Conservation (phyloP, 192 early-diverging fungal genomes). For the Coemansia sp. region DNA sequence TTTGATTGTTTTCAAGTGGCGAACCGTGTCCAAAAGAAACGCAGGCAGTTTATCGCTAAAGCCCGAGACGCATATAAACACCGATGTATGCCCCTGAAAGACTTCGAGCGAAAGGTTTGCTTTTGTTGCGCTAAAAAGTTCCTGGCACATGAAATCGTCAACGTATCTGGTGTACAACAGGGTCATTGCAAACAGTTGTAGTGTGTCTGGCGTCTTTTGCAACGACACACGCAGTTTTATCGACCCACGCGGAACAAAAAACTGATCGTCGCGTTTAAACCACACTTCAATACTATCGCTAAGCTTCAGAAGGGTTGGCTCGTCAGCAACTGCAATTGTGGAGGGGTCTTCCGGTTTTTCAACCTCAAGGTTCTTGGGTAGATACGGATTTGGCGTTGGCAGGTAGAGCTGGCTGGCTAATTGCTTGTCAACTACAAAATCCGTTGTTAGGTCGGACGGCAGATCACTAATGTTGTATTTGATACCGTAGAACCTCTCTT, state of each 20-base stretch:
- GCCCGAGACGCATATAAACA: slow-evolving; percentile 63
- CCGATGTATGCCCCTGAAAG: slow-evolving; percentile 56
- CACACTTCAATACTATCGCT: not conserved
- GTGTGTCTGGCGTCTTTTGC: not conserved
- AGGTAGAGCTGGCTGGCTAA: slow-evolving; percentile 57
- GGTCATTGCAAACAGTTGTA: not conserved
- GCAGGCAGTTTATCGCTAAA: slow-evolving; percentile 80
- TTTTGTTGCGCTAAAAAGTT: slow-evolving; percentile 72
- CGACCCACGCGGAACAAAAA: not conserved
- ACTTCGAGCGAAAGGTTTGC: slow-evolving; percentile 70
- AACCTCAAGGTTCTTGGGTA: slow-evolving; percentile 63
- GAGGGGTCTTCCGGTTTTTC: not conserved
- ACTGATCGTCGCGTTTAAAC: slow-evolving; percentile 6
- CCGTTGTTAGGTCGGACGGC: slow-evolving; percentile 21
- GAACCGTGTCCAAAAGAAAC: slow-evolving; percentile 63
- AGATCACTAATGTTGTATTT: slow-evolving; percentile 65
- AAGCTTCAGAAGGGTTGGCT: not conserved
- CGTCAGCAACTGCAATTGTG: not conserved
- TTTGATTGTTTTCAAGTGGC: slow-evolving; percentile 20
- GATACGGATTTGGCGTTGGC: slow-evolving; percentile 66
- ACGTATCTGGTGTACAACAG: not conserved
- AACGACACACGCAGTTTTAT: not conserved
- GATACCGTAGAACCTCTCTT: slow-evolving; percentile 74
- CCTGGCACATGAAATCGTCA: slow-evolving; percentile 11
- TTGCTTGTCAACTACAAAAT: not conserved